phyloP scores from a whole-genome alignment of 768 basidiomycete genomes.

The Kwoniella shandongensis region DNA sequence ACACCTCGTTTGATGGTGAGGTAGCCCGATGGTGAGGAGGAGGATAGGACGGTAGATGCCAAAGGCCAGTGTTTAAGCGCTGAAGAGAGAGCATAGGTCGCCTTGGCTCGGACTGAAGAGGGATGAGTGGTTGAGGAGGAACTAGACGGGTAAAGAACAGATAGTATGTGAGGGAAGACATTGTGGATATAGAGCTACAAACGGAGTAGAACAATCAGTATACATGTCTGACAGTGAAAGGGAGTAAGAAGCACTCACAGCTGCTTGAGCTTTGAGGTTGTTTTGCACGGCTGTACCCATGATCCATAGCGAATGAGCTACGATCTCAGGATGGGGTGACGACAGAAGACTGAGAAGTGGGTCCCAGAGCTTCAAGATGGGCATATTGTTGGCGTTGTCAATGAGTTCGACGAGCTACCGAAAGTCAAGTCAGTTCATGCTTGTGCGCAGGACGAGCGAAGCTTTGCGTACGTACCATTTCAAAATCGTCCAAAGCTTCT shows the following conservation, averaged over 20 bases:
- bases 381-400: conserved; percentile 55
- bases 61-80: conserved; percentile 53
- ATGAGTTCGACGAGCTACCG: conserved; percentile 52
- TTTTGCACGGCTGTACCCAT: conserved; percentile 54
- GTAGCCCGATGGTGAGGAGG: conserved; percentile 39
- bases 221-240: not conserved
- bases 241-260: conserved; percentile 36
- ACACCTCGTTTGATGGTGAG: conserved; percentile 36
- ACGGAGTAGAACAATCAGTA: not conserved
- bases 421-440: conserved; percentile 1
- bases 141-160: conserved; percentile 39
- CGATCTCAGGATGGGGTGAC: conserved; percentile 40
- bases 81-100: conserved; percentile 51
- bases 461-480: conserved; percentile 45
- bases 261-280: conserved; percentile 54
- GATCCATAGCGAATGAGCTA: conserved; percentile 51
- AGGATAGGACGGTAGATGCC: conserved; percentile 39
- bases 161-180: conserved; percentile 45
- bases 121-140: conserved; percentile 30
- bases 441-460: not conserved
- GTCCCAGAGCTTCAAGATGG: conserved; percentile 52
- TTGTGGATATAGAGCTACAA: conserved; percentile 48
- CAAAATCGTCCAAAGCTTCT: conserved; percentile 54
- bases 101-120: conserved; percentile 44
- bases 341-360: conserved; percentile 45